These are phyloP conservation scores for Retiboletus flavoniger DNA, from an alignment of 1,284 basidiomycete species.

Conservation along the genomic window DNA sequence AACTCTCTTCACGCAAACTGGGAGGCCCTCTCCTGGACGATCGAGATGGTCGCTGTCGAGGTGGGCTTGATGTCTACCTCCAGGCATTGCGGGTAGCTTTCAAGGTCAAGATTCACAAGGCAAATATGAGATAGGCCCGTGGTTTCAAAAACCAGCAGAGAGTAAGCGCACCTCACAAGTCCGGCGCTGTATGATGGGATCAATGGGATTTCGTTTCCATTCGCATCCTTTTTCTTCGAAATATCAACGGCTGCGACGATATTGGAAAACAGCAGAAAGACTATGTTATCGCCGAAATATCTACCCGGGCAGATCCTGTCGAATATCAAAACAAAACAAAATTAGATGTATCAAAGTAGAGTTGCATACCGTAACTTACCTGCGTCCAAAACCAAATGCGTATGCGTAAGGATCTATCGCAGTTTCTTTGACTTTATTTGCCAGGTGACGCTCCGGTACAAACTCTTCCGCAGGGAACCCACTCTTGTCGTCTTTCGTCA, in stretches of 20 bases:
- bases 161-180: slow-evolving; percentile 17
- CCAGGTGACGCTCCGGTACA: slow-evolving; percentile 16
- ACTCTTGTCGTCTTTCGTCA: slow-evolving; percentile 20
- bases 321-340: not conserved
- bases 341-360: not conserved
- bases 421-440: slow-evolving; percentile 5
- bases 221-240: slow-evolving; percentile 10
- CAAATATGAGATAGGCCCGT: not conserved
- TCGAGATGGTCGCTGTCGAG: slow-evolving; percentile 5
- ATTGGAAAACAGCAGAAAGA: slow-evolving; percentile 20
- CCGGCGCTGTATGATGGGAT: slow-evolving; percentile 9
- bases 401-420: slow-evolving; percentile 19
- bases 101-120: not conserved
- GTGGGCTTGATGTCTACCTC: slow-evolving; percentile 11
- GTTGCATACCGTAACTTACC: not conserved
- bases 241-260: slow-evolving; percentile 19
- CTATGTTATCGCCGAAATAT: slow-evolving; percentile 18
- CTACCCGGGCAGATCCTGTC: slow-evolving; percentile 23
- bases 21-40: slow-evolving; percentile 4
- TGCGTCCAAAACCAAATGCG: slow-evolving; percentile 22
- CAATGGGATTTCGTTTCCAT: slow-evolving; percentile 11
- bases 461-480: slow-evolving; percentile 22
- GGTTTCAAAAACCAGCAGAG: not conserved
- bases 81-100: slow-evolving; percentile 7
- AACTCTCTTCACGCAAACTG: not conserved